Evolutionary conservation across 306 rosid species (phyloP).

Genomic region (Neltuma alba): DNA sequence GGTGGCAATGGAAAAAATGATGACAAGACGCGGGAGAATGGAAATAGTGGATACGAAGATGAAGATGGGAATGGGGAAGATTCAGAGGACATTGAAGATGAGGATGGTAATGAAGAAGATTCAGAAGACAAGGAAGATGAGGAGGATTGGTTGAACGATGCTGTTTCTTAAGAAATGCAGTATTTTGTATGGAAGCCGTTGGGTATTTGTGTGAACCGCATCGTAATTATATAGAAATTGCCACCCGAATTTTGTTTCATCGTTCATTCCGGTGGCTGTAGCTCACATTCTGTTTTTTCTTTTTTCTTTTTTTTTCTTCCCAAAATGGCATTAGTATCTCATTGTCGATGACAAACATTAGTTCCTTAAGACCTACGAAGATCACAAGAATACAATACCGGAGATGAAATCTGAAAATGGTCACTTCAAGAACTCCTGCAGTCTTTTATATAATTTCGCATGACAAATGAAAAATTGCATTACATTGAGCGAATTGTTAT

Average conservation of each 20-base stretch:
- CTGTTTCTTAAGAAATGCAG: not conserved
- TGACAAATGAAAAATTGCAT: too few species aligned
- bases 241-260: conserved; percentile 34
- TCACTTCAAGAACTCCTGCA: not conserved
- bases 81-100: conserved; percentile 22
- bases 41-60: conserved; percentile 26
- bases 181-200: not conserved
- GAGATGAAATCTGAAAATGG: not conserved
- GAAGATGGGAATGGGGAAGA: conserved; percentile 1
- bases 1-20: conserved; percentile 36
- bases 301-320: not conserved
- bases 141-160: conserved; percentile 30
- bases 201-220: not conserved
- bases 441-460: not conserved
- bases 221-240: conserved; percentile 7
- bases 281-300: not conserved
- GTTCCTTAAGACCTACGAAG: not conserved
- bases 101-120: not conserved
- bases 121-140: not conserved
- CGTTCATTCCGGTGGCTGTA: conserved; percentile 29
- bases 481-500: not conserved
- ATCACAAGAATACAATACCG: not conserved
- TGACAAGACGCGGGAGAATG: conserved; percentile 49
- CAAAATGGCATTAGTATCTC: not conserved
- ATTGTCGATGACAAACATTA: not conserved